Evolutionary conservation across 179 eudicot genomes (phyloP).

Genomic region (Spergularia azorica): DNA sequence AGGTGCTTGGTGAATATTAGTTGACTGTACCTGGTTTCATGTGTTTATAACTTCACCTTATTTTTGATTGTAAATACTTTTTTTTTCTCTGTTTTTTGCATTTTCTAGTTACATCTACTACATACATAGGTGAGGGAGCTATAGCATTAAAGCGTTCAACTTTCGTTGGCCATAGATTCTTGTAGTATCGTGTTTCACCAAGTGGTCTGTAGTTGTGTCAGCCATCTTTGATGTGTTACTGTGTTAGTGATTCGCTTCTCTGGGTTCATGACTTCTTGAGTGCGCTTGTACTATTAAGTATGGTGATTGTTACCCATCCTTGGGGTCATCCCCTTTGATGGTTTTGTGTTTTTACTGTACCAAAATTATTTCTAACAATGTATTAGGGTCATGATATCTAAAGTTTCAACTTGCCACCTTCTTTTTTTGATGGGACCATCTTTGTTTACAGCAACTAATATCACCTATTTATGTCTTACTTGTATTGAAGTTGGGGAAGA

Average conservation of each 20-base stretch:
- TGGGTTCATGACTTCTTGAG: background rate
- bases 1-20: background rate
- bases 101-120: background rate
- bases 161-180: background rate
- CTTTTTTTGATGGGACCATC: no score
- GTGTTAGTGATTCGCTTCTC: background rate
- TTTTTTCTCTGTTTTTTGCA: background rate
- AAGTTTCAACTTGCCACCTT: no score
- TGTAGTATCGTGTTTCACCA: background rate
- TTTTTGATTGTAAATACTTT: background rate
- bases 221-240: background rate
- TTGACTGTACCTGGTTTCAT: background rate
- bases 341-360: background rate
- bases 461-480: background rate
- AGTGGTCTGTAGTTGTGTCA: background rate
- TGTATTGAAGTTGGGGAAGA: constrained; percentile 87
- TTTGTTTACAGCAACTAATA: constrained; percentile 11
- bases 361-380: no score
- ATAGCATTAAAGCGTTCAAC: background rate
- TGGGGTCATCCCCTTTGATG: background rate
- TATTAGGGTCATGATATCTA: background rate
- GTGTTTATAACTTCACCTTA: background rate
- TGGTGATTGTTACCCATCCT: background rate
- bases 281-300: background rate
- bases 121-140: background rate